Evolutionary conservation across 768 basidiomycete genomes (phyloP).

Genomic region (Tylopilus balloui): DNA sequence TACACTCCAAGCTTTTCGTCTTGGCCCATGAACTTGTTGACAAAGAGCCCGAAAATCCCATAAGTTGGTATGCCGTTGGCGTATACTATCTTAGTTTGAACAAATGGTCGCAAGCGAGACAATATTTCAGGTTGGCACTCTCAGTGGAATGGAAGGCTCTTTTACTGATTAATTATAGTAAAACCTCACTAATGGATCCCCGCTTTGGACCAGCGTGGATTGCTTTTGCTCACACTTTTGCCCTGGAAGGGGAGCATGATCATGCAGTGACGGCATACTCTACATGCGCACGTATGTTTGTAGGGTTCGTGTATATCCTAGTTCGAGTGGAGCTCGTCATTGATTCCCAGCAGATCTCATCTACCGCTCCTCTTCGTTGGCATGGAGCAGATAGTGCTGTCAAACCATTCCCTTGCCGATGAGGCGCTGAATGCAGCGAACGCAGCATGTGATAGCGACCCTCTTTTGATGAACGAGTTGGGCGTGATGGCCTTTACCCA

Average conservation of each 20-base stretch:
- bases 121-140: constrained; percentile 83
- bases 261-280: constrained; percentile 98
- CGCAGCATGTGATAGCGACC: constrained; percentile 81
- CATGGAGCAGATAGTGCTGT: constrained; percentile 95
- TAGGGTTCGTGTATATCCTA: constrained; percentile 58
- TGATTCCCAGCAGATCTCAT: constrained; percentile 72
- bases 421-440: constrained; percentile 84
- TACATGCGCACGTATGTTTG: constrained; percentile 91
- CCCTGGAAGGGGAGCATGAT: constrained; percentile 96
- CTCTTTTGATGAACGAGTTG: constrained; percentile 85
- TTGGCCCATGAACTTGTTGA: constrained; percentile 96
- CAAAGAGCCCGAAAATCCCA: constrained; percentile 84
- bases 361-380: constrained; percentile 93
- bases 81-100: constrained; percentile 89
- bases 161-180: constrained; percentile 45
- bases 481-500: constrained; percentile 91
- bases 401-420: constrained; percentile 74
- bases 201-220: constrained; percentile 97
- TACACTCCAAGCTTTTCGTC: constrained; percentile 92
- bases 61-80: constrained; percentile 98
- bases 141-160: not conserved
- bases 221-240: constrained; percentile 96
- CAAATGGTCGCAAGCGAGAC: constrained; percentile 87
- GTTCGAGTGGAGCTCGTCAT: not conserved
- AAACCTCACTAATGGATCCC: constrained; percentile 95